A percentile compares a stretch with the other conserved stretches of the same genome.
phyloP scores from a whole-genome alignment of 1,284 basidiomycete species.

The Ceratobasidium sp. region DNA sequence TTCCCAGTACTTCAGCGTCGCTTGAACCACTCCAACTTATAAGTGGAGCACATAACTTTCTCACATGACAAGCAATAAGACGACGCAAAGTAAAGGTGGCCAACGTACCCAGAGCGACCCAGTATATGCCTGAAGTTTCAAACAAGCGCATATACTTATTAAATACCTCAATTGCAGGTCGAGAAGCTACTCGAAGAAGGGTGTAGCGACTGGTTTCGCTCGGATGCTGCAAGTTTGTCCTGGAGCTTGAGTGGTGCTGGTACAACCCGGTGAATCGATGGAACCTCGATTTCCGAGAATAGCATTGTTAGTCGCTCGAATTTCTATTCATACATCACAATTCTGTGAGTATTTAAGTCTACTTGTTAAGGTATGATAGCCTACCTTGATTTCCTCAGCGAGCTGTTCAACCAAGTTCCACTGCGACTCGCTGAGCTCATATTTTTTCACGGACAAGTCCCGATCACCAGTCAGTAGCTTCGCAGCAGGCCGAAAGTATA shows the following conservation, averaged over 20 bases:
- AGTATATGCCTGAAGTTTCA: slow-evolving; percentile 10
- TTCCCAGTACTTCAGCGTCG: not conserved
- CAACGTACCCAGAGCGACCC: slow-evolving; percentile 6
- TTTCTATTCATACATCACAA: not conserved
- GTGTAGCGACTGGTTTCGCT: not conserved
- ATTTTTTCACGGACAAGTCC: no score
- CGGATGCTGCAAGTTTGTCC: not conserved
- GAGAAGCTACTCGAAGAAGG: not conserved
- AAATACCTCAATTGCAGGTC: not conserved
- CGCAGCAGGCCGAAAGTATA: no score
- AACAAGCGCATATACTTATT: slow-evolving; percentile 24
- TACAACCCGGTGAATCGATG: slow-evolving; percentile 4
- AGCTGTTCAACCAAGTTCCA: not conserved
- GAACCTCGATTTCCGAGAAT: not conserved
- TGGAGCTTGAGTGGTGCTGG: slow-evolving; percentile 5
- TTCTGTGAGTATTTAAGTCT: not conserved
- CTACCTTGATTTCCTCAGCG: not conserved
- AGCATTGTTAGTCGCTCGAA: not conserved
- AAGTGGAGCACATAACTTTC: slow-evolving; percentile 1
- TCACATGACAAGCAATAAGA: not conserved
- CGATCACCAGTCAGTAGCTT: no score
- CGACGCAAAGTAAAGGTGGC: no score
- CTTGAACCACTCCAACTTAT: slow-evolving; percentile 13
- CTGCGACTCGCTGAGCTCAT: not conserved
- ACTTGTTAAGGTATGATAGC: not conserved